These are phyloP conservation scores for Sphagnum contortum DNA, from an alignment of 225 moss, liverwort and hornwort genomes.

Conservation along the genomic window DNA sequence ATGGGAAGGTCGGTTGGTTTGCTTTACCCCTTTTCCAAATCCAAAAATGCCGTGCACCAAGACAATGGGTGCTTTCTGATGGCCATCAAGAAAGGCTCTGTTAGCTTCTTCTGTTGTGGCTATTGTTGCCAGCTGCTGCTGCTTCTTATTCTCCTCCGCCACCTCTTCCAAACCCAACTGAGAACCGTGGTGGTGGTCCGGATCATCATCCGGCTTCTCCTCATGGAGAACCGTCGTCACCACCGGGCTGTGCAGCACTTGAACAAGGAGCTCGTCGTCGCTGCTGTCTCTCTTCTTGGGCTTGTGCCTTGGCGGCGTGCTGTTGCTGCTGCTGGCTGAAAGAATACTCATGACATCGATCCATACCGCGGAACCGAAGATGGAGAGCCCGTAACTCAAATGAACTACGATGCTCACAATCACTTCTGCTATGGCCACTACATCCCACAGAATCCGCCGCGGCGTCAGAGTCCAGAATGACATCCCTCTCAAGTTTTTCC, in stretches of 20 bases:
- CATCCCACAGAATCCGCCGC: slow-evolving; percentile 31
- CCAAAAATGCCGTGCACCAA: slow-evolving; percentile 89
- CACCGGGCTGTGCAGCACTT: slow-evolving; percentile 9
- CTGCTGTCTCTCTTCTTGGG: not conserved
- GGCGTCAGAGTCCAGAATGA: slow-evolving; percentile 5
- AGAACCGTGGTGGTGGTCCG: too few relatives aligned
- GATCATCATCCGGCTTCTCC: too few relatives aligned
- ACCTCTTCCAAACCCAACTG: too few relatives aligned
- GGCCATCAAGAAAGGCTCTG: slow-evolving; percentile 31
- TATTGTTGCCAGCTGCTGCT: too few relatives aligned
- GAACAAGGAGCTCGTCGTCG: slow-evolving; percentile 17
- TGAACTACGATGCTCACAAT: slow-evolving; percentile 43
- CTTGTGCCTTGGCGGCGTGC: slow-evolving; percentile 18
- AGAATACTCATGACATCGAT: slow-evolving; percentile 21
- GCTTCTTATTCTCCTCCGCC: too few relatives aligned
- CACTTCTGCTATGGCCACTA: slow-evolving; percentile 30
- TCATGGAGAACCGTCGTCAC: not conserved
- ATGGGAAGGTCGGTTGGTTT: too few relatives aligned
- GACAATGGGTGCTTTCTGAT: slow-evolving; percentile 71
- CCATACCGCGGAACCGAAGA: slow-evolving; percentile 29
- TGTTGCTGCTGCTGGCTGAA: slow-evolving; percentile 18
- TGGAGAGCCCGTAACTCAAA: slow-evolving; percentile 7
- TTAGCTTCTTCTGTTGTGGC: slow-evolving; percentile 5
- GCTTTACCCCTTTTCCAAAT: slow-evolving; percentile 65
- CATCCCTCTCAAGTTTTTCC: slow-evolving; percentile 5